Conservation (phyloP, 2,329 filamentous ascomycete species). For the Teratosphaeria nubilosa region DNA sequence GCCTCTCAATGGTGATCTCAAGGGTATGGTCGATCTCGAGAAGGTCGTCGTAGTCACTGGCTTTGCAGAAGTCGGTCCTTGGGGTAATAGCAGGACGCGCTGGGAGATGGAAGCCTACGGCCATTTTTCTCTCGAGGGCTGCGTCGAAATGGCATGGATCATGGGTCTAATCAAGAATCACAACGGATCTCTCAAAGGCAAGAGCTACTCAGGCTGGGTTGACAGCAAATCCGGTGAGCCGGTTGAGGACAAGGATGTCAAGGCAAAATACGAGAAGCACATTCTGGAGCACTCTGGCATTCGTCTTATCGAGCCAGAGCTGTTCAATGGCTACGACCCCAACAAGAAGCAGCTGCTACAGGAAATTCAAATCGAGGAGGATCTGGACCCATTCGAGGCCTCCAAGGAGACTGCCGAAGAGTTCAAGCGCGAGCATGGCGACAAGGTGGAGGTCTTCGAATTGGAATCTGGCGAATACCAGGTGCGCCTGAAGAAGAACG, state of each 20-base stretch:
- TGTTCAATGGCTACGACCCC: constrained; percentile 94
- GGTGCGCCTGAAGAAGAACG: constrained; percentile 90
- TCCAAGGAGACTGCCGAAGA: constrained; percentile 96
- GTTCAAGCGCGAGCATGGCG: constrained; percentile 93
- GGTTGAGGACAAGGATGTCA: constrained; percentile 96
- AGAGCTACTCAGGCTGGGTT: constrained; percentile 94
- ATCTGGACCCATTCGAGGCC: constrained; percentile 91
- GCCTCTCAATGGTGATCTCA: constrained; percentile 76
- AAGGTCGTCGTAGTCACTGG: constrained; percentile 97
- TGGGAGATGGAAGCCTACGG: constrained; percentile 99
- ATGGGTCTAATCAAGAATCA: constrained; percentile 99
- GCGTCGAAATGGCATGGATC: constrained; percentile 99
- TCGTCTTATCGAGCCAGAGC: constrained; percentile 90
- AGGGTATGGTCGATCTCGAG: constrained; percentile 97
- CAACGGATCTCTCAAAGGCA: constrained; percentile 90
- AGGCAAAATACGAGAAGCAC: constrained; percentile 92
- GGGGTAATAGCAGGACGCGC: constrained; percentile 94
- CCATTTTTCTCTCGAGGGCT: constrained; percentile 93
- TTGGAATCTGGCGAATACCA: constrained; percentile 88
- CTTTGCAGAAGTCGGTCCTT: constrained; percentile 90
- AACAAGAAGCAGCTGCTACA: constrained; percentile 98
- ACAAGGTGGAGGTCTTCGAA: constrained; percentile 96
- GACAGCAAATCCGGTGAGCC: constrained; percentile 90
- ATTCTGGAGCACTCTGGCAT: constrained; percentile 97
- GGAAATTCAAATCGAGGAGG: constrained; percentile 94